Evolutionary conservation across 257 asterid species (phyloP), one percentile per base, ranked within the genome.

Genomic region (Nicotiana sylvestris): DNA sequence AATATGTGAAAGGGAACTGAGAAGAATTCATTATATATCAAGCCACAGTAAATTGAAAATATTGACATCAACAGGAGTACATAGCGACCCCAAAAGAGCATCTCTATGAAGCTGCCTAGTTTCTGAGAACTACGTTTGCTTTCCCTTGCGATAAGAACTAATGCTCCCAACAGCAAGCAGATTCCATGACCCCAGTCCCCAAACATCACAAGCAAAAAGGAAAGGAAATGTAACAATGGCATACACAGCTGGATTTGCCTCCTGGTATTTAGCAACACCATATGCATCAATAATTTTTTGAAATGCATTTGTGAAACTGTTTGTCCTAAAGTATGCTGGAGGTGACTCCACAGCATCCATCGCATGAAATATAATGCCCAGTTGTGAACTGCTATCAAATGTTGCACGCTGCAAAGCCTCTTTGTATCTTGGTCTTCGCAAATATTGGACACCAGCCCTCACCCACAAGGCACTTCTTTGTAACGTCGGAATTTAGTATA

Each of bases 71-170:
- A 83, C 84, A 94, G 93, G 79, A 96, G 94, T 66, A 96, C 87
- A 84, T 96, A 94, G 82, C 98, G 97, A 80, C 99, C 99, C 77
- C 98, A 98, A 86, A 89, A 94, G 58, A 94, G 93, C 98, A 96
- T 96, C 95, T 94, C 99, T 98, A 96, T 96, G 90, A 96, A 93
- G 95, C 98, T 96, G 79, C 95, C 99, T 77, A 96, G 94, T 96
- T 94, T 94, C 99, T 96, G 98, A 62, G 98, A 90, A 84, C 97
- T 85, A 76, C 92, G 87, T 61, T 82, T 82, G 57, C 68, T 82
- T 66, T 82, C 85, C 29, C 35, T 58, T 11, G 81, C 51, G 16
- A 82, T 82, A 64, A 82, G 81, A 64, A 72, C 57, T 49, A 82
- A 61, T 39, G 82, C 81, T 76, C 81, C 85, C 32, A 77, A 61